Evolutionary conservation across 805 yeast species (phyloP).

Genomic region (Candida quercuum): DNA sequence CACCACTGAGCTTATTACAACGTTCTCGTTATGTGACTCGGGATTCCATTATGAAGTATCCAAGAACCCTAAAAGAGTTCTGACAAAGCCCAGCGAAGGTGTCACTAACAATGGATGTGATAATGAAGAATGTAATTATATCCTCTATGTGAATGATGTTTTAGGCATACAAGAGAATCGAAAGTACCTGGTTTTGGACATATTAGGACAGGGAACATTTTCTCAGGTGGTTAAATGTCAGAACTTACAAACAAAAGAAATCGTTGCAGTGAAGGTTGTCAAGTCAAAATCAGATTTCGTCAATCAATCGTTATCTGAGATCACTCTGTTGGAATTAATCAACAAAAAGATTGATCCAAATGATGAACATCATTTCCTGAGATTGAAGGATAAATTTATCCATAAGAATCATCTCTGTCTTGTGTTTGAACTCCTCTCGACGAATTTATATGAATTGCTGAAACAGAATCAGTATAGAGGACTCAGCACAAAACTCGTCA

Average conservation of each 20-base stretch:
- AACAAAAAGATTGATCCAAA: slow-evolving; percentile 65
- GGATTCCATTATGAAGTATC: slow-evolving; percentile 75
- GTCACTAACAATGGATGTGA: slow-evolving; percentile 77
- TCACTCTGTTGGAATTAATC: slow-evolving; percentile 74
- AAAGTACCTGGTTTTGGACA: slow-evolving; percentile 82
- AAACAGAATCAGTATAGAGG: slow-evolving; percentile 95
- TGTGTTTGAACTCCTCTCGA: slow-evolving; percentile 84
- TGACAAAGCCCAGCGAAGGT: slow-evolving; percentile 90
- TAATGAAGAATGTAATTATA: slow-evolving; percentile 85
- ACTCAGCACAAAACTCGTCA: slow-evolving; percentile 69
- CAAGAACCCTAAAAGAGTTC: slow-evolving; percentile 84
- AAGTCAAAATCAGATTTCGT: slow-evolving; percentile 88
- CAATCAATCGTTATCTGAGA: slow-evolving; percentile 90
- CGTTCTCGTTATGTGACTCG: slow-evolving; percentile 83
- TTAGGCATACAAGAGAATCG: slow-evolving; percentile 82
- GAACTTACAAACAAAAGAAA: slow-evolving; percentile 55
- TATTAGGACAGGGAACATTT: slow-evolving; percentile 94
- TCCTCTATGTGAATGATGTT: slow-evolving; percentile 89
- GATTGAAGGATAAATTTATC: slow-evolving; percentile 81
- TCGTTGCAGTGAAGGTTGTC: slow-evolving; percentile 91
- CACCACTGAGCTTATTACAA: slow-evolving; percentile 69
- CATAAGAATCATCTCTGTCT: slow-evolving; percentile 91
- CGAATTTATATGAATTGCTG: slow-evolving; percentile 83
- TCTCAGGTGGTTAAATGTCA: slow-evolving; percentile 98
- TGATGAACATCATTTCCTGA: slow-evolving; percentile 69